Evolutionary conservation across 1,139 yeast species (phyloP).

Genomic region (Yamadazyma taylorii): DNA sequence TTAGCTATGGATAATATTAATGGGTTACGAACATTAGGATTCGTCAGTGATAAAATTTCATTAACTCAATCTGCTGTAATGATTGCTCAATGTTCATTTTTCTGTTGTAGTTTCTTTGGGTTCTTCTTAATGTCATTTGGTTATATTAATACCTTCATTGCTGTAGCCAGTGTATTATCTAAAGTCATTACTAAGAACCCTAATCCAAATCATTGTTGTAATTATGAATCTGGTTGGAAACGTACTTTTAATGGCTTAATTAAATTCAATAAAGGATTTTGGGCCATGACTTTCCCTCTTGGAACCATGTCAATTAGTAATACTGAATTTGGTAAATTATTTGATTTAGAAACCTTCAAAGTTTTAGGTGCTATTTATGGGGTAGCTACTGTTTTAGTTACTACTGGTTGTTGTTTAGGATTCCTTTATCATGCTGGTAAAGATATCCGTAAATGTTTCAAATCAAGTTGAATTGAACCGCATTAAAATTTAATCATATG

Average conservation of each 20-base stretch:
- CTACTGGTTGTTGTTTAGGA: constrained; percentile 33
- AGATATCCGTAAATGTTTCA: too few species aligned
- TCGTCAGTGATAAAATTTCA: background rate
- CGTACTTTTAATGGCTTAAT: constrained; percentile 28
- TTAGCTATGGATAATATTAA: constrained; percentile 15
- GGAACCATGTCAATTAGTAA: constrained; percentile 78
- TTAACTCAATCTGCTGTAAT: constrained; percentile 6
- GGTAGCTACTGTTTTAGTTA: constrained; percentile 29
- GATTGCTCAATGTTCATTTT: constrained; percentile 19
- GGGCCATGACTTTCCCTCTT: constrained; percentile 89
- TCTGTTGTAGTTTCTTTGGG: constrained; percentile 32
- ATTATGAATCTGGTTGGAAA: constrained; percentile 16
- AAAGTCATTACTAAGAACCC: constrained; percentile 32
- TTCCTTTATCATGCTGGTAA: constrained; percentile 17
- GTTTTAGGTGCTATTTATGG: constrained; percentile 66
- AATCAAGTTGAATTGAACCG: too few species aligned
- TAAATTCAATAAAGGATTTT: constrained; percentile 62
- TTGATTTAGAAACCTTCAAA: constrained; percentile 50
- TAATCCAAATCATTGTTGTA: constrained; percentile 20
- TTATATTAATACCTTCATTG: constrained; percentile 59
- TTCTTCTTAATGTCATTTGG: constrained; percentile 62
- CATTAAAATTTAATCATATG: too few species aligned
- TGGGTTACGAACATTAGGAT: background rate
- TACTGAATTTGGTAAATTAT: constrained; percentile 45
- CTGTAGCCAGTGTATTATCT: constrained; percentile 45